Evolutionary conservation across 73 alveolate genomes (phyloP).

Genomic region (Stentor coeruleus): DNA sequence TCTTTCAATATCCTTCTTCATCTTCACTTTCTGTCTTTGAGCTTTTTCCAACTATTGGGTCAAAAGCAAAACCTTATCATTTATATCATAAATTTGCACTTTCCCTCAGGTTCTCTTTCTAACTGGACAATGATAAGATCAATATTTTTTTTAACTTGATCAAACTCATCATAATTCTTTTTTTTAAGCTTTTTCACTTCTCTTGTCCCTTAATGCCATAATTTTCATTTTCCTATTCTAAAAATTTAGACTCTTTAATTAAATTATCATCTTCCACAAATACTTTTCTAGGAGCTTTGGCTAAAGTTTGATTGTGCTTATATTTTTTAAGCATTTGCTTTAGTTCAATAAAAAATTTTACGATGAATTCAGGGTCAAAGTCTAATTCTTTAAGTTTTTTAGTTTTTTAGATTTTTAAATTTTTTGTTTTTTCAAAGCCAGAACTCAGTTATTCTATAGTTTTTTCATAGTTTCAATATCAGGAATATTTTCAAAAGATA

Average conservation of each 20-base stretch:
- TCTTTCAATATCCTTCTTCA: too few relatives aligned
- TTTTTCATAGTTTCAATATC: slow-evolving; percentile 43
- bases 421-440: too few relatives aligned
- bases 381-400: not conserved
- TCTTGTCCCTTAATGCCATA: not conserved
- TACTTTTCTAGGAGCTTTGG: slow-evolving; percentile 26
- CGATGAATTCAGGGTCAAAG: not conserved
- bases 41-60: not conserved
- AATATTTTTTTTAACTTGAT: not conserved
- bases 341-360: not conserved
- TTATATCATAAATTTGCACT: not conserved
- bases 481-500: slow-evolving; percentile 54
- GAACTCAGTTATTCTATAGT: too few relatives aligned
- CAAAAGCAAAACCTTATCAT: not conserved
- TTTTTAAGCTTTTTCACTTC: not conserved
- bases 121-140: not conserved
- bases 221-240: slow-evolving; percentile 19
- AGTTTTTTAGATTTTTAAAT: slow-evolving; percentile 22
- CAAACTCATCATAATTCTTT: slow-evolving; percentile 18
- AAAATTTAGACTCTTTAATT: not conserved
- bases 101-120: slow-evolving; percentile 5
- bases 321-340: slow-evolving; percentile 16
- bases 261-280: slow-evolving; percentile 21
- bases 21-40: not conserved
- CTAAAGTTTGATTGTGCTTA: slow-evolving; percentile 10